These are phyloP conservation scores for Trichoderma aggressivum DNA, from an alignment of 2,329 filamentous ascomycete genomes.

Conservation along the genomic window DNA sequence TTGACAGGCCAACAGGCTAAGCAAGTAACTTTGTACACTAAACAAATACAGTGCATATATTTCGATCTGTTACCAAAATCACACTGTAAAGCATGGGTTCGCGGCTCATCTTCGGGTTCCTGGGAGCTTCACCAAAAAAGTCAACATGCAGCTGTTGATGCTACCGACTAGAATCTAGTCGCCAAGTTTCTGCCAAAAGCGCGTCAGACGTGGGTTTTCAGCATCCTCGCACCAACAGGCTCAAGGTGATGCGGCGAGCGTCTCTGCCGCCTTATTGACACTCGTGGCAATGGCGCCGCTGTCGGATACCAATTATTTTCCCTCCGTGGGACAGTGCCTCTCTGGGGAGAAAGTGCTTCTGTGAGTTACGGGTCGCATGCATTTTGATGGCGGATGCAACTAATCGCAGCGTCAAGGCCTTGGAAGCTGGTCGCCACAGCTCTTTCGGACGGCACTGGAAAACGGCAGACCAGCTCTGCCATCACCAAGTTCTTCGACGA, in stretches of 20 bases:
- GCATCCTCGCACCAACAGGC: slow-evolving; percentile 27
- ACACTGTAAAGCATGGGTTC: background rate
- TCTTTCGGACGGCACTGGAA: slow-evolving; percentile 53
- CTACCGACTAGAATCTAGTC: background rate
- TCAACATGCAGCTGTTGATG: slow-evolving; percentile 18
- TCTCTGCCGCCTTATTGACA: slow-evolving; percentile 44
- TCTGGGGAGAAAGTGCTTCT: slow-evolving; percentile 75
- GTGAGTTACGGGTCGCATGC: slow-evolving; percentile 48
- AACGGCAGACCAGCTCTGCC: slow-evolving; percentile 50
- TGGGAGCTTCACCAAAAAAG: slow-evolving; percentile 21
- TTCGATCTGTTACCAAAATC: accelerated
- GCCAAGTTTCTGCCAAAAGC: slow-evolving; percentile 8
- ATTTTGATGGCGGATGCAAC: slow-evolving; percentile 21
- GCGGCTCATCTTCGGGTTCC: slow-evolving; percentile 19
- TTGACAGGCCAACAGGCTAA: too few relatives aligned
- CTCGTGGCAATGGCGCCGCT: slow-evolving; percentile 66
- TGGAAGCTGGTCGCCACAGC: slow-evolving; percentile 60
- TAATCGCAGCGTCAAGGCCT: slow-evolving; percentile 43
- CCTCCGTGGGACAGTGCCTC: slow-evolving; percentile 80
- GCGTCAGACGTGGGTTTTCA: slow-evolving; percentile 15
- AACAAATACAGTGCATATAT: background rate
- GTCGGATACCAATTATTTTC: slow-evolving; percentile 71
- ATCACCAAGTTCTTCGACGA: slow-evolving; percentile 70
- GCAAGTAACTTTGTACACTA: background rate
- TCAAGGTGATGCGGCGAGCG: slow-evolving; percentile 39